A percentile compares a stretch with the other conserved stretches of the same genome.
These are phyloP conservation scores for Auriculariales sp. DNA, from an alignment of 768 basidiomycete species.

Conservation along the genomic window DNA sequence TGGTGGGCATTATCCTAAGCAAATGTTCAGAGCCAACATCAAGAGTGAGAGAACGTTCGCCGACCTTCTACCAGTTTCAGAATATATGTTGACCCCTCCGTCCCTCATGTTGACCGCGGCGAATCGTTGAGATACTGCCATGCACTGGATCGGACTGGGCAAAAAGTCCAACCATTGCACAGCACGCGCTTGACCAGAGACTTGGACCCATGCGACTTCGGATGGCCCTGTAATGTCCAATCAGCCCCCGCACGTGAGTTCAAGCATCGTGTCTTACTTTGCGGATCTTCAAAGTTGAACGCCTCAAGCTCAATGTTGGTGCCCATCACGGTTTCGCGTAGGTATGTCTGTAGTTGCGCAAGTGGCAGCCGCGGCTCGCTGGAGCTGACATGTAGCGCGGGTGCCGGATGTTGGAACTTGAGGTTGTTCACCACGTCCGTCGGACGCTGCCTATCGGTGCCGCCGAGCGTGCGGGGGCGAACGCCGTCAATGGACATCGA, in stretches of 20 bases:
- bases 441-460: background rate
- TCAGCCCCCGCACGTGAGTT: background rate
- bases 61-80: conserved; percentile 69
- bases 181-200: conserved; percentile 38
- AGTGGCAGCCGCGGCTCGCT: background rate
- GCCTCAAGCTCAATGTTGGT: conserved; percentile 41
- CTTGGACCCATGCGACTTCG: conserved; percentile 56
- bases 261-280: conserved; percentile 28
- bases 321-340: background rate
- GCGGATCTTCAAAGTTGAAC: conserved; percentile 50
- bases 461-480: background rate
- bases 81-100: conserved; percentile 72
- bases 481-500: background rate
- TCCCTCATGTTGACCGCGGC: conserved; percentile 71
- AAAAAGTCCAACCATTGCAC: conserved; percentile 83
- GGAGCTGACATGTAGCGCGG: background rate
- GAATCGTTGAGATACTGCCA: conserved; percentile 50
- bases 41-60: conserved; percentile 11
- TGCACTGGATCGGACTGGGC: conserved; percentile 49
- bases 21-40: background rate
- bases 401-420: background rate
- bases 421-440: background rate
- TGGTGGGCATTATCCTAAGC: conserved; percentile 57
- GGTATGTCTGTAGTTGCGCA: background rate
- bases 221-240: conserved; percentile 29